Conservation (phyloP, 2,329 filamentous ascomycete species). For the Curvularia lunata region DNA sequence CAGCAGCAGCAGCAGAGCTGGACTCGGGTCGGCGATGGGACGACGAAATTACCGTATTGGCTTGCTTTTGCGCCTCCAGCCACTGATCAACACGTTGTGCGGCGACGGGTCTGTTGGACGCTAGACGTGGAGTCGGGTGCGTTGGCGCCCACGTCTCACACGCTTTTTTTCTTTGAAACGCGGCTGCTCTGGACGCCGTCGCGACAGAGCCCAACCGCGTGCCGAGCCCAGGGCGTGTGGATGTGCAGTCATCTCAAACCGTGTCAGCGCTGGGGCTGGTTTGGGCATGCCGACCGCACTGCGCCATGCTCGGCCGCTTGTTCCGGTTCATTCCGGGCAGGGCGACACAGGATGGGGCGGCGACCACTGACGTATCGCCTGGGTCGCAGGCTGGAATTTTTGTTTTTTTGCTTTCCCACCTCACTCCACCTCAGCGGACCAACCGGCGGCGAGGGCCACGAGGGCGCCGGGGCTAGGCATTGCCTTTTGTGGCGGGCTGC, state of each 20-base stretch:
- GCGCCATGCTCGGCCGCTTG: constrained; percentile 12
- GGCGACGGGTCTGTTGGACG: not conserved
- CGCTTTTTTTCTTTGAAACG: constrained; percentile 1
- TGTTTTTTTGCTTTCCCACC: constrained; percentile 6
- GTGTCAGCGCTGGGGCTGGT: constrained; percentile 13
- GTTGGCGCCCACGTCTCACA: not conserved
- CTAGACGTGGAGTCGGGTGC: not conserved
- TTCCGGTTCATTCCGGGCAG: constrained; percentile 21
- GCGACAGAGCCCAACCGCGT: constrained; percentile 4
- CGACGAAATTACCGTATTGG: not conserved
- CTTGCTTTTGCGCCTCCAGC: not conserved
- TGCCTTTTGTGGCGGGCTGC: constrained; percentile 2
- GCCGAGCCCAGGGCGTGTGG: not conserved
- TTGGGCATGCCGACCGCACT: constrained; percentile 11
- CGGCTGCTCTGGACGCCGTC: not conserved
- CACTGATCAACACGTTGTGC: not conserved
- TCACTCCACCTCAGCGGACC: constrained; percentile 15
- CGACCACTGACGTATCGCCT: constrained; percentile 23
- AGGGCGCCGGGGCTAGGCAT: not conserved
- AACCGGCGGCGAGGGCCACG: not conserved
- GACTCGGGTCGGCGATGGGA: not conserved
- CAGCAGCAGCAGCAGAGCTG: not conserved
- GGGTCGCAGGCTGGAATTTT: constrained; percentile 8
- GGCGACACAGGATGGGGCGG: constrained; percentile 2
- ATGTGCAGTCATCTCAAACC: constrained; percentile 6